Conservation (phyloP, 306 rosid species). For the Gastrolobium villosum region DNA sequence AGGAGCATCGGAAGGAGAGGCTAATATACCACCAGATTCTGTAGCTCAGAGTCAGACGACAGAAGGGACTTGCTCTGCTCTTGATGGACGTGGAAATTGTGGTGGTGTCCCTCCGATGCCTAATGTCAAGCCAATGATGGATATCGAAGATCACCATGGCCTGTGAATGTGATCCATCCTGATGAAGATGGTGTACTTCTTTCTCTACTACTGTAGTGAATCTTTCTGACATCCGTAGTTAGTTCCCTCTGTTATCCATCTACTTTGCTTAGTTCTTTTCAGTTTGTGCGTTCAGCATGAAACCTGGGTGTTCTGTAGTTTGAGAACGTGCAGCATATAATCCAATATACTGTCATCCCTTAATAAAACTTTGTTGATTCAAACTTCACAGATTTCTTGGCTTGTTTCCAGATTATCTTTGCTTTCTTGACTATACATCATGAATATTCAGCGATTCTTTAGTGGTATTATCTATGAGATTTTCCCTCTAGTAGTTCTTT, state of each 20-base stretch:
- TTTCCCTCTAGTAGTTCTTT: neutral
- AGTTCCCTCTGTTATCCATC: constrained; percentile 10
- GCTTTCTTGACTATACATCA: neutral
- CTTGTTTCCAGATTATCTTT: constrained; percentile 16
- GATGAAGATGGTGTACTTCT: constrained; percentile 25
- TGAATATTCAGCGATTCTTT: neutral
- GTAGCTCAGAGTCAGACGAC: constrained; percentile 28
- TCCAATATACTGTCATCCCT: neutral
- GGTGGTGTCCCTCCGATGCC: constrained; percentile 49
- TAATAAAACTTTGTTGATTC: constrained; percentile 29
- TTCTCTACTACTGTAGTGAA: constrained; percentile 40
- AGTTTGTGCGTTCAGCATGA: constrained; percentile 26
- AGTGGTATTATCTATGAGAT: neutral
- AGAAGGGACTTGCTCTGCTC: constrained; percentile 56
- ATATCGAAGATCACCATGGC: constrained; percentile 81
- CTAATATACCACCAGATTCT: constrained; percentile 28
- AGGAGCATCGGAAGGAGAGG: constrained; percentile 49
- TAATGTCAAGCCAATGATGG: constrained; percentile 57
- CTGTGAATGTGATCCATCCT: constrained; percentile 43
- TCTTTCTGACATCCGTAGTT: constrained; percentile 1
- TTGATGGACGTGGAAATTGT: constrained; percentile 55
- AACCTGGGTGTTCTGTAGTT: constrained; percentile 30
- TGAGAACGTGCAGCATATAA: neutral
- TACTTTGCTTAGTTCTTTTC: neutral
- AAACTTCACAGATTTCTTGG: constrained; percentile 21